Evolutionary conservation across 73 alveolate species (phyloP).

Genomic region (Paramecium octaurelia): DNA sequence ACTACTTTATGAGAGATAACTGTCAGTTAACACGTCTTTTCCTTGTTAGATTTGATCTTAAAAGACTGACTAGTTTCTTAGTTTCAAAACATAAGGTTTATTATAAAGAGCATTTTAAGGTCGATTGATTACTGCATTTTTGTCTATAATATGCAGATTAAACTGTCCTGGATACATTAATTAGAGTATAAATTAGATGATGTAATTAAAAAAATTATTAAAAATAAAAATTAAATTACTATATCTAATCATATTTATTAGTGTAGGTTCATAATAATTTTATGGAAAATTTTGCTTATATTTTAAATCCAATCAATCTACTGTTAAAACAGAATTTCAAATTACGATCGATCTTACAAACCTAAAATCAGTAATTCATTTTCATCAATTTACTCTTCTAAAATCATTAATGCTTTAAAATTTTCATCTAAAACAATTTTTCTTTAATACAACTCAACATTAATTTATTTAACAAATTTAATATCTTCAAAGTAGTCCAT

Average conservation of each 20-base stretch:
- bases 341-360: background rate
- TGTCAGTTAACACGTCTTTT: background rate
- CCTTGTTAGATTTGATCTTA: background rate
- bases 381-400: background rate
- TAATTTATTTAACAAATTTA: background rate
- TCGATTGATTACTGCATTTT: background rate
- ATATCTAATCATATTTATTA: background rate
- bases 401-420: background rate
- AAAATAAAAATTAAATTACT: background rate
- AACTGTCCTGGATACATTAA: background rate
- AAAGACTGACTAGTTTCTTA: background rate
- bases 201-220: background rate
- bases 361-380: background rate
- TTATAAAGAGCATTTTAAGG: background rate
- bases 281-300: background rate
- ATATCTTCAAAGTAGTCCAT: background rate
- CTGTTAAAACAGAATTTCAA: background rate
- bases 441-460: background rate
- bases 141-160: background rate
- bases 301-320: background rate
- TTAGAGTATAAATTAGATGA: background rate
- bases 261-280: background rate
- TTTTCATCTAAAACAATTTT: background rate
- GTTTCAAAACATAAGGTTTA: background rate
- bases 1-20: background rate